phyloP scores from a whole-genome alignment of 192 early-diverging fungal species.

The Backusella tarrabulga region DNA sequence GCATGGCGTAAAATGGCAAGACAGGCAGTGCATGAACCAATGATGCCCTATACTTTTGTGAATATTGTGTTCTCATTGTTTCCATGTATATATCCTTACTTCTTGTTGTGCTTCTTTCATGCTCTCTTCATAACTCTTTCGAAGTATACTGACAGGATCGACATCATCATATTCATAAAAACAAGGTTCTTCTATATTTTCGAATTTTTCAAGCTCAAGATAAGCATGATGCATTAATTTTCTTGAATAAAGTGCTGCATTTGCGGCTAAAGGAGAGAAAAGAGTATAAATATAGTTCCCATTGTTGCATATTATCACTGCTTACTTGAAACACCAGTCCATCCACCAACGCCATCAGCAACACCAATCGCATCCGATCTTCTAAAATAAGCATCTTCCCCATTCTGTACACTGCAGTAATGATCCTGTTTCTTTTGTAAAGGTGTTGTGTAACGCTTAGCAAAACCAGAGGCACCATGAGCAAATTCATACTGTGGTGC shows the following conservation, averaged over 20 bases:
- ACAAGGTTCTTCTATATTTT: slow-evolving; percentile 76
- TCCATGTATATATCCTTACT: slow-evolving; percentile 30
- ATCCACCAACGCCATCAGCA: slow-evolving; percentile 95
- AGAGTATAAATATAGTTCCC: not conserved
- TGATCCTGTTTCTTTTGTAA: slow-evolving; percentile 38
- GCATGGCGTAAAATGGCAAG: slow-evolving; percentile 86
- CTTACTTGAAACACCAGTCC: slow-evolving; percentile 49
- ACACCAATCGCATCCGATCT: slow-evolving; percentile 87
- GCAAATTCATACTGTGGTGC: slow-evolving; percentile 19
- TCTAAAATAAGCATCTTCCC: slow-evolving; percentile 94
- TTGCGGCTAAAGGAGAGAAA: slow-evolving; percentile 57
- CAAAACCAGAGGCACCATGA: slow-evolving; percentile 25
- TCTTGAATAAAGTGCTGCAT: slow-evolving; percentile 90
- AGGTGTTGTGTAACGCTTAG: slow-evolving; percentile 22
- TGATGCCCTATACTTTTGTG: slow-evolving; percentile 49
- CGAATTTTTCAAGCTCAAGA: slow-evolving; percentile 82
- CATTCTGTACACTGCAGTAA: slow-evolving; percentile 68
- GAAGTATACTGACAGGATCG: slow-evolving; percentile 81
- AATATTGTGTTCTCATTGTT: not conserved
- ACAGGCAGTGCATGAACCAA: slow-evolving; percentile 93
- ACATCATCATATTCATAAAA: slow-evolving; percentile 78
- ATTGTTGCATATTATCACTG: not conserved
- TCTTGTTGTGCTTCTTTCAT: slow-evolving; percentile 68
- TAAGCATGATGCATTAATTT: slow-evolving; percentile 94
- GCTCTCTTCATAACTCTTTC: slow-evolving; percentile 75